Base-by-base conservation (phyloP, 352 stramenopile genomes). In the Pythium folliculosum region DNA sequence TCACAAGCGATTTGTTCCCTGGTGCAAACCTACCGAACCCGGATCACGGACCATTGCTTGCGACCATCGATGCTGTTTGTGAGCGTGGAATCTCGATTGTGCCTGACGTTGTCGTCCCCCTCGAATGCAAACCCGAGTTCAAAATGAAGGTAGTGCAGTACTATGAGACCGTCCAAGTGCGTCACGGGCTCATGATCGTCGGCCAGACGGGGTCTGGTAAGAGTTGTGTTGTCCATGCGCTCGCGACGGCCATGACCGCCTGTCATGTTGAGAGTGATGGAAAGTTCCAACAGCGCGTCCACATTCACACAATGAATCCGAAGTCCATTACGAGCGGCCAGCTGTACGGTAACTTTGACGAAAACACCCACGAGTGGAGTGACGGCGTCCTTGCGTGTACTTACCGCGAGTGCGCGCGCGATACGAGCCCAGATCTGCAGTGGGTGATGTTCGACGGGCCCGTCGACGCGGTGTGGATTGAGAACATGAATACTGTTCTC, bases 401-500 rank as follows among this genome's bases (percentile, higher is more conserved):
- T 16, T 99, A 98, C 68, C 86, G 96, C 35, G 91, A 97, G 61
- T 97, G 84, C 5, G 89, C 91, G 12, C 92, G 82, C 25, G 88
- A 97, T 72, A 63, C 87, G 0, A 94, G 97, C 60, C 86, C 84
- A 89, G 37, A 98, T 98, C 0, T 92, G 92, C 0, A 98, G 70
- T 98, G 94, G 94, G 89, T 98, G 45, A 92, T 98, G 47, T 98
- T 98, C 67, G 94, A 98, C 60, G 94, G 94, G 0, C 94, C 94
- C 0, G 94, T 98, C 1, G 94, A 98, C 77, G 91, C 94, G 1
- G 96, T 98, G 67, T 98, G 94, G 94, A 98, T 98, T 70, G 94
- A 98, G 72, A 98, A 97, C 72, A 98, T 98, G 94, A 98, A 98
- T 77, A 98, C 94, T 0, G 94, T 98, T 45, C 82, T 98, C 17